Conservation (phyloP, 2,329 filamentous ascomycete species). For the Fusarium brachygibbosum region DNA sequence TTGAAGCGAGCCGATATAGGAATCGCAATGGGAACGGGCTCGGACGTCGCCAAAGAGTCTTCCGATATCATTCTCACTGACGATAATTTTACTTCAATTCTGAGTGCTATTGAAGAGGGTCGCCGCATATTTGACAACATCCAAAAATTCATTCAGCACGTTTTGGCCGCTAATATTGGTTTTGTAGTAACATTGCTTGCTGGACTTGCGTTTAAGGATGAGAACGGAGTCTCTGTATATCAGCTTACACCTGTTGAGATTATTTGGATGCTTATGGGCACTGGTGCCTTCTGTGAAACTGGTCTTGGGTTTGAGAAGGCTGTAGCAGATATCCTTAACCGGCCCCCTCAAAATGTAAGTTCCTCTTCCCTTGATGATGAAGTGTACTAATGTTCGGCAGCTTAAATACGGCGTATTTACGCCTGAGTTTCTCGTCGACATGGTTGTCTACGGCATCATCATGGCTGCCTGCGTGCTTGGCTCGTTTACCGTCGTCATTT, state of each 20-base stretch:
- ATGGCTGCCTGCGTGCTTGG: slow-evolving; percentile 71
- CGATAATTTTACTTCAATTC: slow-evolving; percentile 70
- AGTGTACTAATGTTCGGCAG: slow-evolving; percentile 26
- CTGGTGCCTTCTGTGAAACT: slow-evolving; percentile 77
- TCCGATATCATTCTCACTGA: slow-evolving; percentile 75
- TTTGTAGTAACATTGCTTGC: slow-evolving; percentile 76
- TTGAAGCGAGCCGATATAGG: slow-evolving; percentile 77
- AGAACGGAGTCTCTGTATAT: slow-evolving; percentile 74
- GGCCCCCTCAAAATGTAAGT: slow-evolving; percentile 64
- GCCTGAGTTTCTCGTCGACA: slow-evolving; percentile 72
- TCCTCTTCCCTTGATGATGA: neutral
- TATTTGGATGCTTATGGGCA: slow-evolving; percentile 81
- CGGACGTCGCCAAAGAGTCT: slow-evolving; percentile 76
- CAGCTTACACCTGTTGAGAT: slow-evolving; percentile 78
- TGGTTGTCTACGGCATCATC: slow-evolving; percentile 73
- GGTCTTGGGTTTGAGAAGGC: slow-evolving; percentile 78
- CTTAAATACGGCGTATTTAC: slow-evolving; percentile 71
- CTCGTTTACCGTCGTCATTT: slow-evolving; percentile 70
- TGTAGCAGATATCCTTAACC: slow-evolving; percentile 73
- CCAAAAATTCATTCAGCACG: slow-evolving; percentile 76
- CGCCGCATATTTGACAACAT: slow-evolving; percentile 78
- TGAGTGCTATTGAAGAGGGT: slow-evolving; percentile 70
- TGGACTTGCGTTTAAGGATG: slow-evolving; percentile 77
- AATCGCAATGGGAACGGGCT: slow-evolving; percentile 78
- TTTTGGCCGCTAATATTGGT: slow-evolving; percentile 75